These are phyloP conservation scores for Meyerozyma sp. DNA, from an alignment of 1,139 yeast genomes.

Conservation along the genomic window DNA sequence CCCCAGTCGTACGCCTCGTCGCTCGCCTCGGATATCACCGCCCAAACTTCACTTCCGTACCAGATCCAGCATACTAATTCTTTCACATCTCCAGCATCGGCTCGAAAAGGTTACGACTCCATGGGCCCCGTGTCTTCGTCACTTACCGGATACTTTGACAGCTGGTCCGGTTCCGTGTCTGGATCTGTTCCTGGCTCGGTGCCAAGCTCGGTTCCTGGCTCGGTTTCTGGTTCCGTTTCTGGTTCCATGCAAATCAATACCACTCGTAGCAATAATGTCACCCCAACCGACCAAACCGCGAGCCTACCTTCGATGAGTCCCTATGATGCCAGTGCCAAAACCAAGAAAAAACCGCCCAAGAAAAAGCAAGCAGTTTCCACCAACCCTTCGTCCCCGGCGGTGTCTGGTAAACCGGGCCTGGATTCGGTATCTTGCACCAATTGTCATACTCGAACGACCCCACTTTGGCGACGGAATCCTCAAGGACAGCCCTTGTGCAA, in stretches of 20 bases:
- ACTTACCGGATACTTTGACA: not conserved
- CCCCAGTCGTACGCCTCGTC: not conserved
- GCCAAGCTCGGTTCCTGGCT: not conserved
- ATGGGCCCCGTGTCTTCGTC: not conserved
- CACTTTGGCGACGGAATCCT: slow-evolving; percentile 23
- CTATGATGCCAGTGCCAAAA: not conserved
- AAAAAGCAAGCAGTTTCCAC: slow-evolving; percentile 2
- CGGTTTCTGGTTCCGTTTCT: not conserved
- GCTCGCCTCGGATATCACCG: not conserved
- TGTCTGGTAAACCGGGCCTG: not conserved
- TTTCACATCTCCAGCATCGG: not conserved
- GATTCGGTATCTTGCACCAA: slow-evolving; percentile 16
- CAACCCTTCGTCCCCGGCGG: slow-evolving; percentile 1
- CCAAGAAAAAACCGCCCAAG: slow-evolving; percentile 1
- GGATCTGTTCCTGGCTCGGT: not conserved
- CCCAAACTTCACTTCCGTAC: not conserved
- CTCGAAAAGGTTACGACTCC: not conserved
- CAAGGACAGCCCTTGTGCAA: slow-evolving; percentile 24
- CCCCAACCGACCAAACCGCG: not conserved
- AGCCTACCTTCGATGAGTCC: not conserved
- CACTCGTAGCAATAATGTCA: not conserved
- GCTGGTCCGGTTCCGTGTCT: not conserved
- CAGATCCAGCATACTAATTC: slow-evolving; percentile 2
- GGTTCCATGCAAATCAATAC: not conserved
- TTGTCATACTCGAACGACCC: slow-evolving; percentile 23